phyloP scores from a whole-genome alignment of 2,329 filamentous ascomycete species.

The Aureobasidium zeae region DNA sequence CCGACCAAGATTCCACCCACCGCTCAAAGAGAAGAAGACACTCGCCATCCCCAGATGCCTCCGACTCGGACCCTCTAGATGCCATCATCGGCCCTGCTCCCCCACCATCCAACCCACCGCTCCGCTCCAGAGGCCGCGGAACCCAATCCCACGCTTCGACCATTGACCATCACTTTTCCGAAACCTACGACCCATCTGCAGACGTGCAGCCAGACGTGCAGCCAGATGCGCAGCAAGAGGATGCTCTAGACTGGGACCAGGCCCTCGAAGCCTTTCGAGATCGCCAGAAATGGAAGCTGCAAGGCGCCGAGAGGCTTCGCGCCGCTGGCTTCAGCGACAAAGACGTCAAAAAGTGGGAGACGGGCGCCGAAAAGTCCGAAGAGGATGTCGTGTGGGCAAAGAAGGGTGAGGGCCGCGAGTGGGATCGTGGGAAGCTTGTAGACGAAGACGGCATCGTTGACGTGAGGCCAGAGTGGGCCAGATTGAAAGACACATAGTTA shows the following conservation, averaged over 20 bases:
- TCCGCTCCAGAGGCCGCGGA: conserved; percentile 61
- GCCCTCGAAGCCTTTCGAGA: conserved; percentile 70
- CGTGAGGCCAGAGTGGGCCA: conserved; percentile 14
- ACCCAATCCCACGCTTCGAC: conserved; percentile 48
- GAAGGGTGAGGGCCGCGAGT: conserved; percentile 50
- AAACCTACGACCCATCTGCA: conserved; percentile 50
- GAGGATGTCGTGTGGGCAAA: conserved; percentile 35
- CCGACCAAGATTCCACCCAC: not conserved
- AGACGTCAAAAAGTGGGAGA: conserved; percentile 64
- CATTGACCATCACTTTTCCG: conserved; percentile 74
- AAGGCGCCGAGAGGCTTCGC: conserved; percentile 65
- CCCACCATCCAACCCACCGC: conserved; percentile 37
- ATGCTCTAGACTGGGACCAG: conserved; percentile 62
- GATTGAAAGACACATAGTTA: conserved; percentile 15
- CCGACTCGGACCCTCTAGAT: conserved; percentile 61
- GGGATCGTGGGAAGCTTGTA: conserved; percentile 58
- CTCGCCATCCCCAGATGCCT: conserved; percentile 18
- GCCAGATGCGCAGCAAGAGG: conserved; percentile 33
- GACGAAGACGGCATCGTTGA: conserved; percentile 35
- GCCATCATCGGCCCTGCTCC: conserved; percentile 64
- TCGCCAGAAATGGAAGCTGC: conserved; percentile 65
- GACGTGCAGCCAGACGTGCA: conserved; percentile 34
- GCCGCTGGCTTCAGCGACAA: conserved; percentile 70
- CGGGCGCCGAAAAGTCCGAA: conserved; percentile 49
- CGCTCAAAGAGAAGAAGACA: not conserved